Base-by-base conservation (phyloP, 176 grass and related monocot genomes). In the Miscanthus lutarioriparius region DNA sequence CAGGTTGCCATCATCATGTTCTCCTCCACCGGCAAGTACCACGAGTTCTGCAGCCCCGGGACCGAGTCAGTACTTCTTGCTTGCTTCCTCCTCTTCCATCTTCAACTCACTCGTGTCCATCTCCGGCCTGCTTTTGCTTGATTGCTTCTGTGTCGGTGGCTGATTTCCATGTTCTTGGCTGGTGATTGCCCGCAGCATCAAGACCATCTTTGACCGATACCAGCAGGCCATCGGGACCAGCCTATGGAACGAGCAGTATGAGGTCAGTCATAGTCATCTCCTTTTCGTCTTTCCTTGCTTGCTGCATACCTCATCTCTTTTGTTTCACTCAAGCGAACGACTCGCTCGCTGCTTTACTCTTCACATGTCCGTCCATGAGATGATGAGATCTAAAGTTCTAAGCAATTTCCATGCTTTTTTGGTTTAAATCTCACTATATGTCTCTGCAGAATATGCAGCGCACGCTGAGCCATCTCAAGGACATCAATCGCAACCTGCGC, bases 1-100 rank as follows among this genome's bases (percentile, higher is more conserved):
- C 87, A 99, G 86, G 92, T 99, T 58, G 71, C 93, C 65, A 93
- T 99, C 87, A 91, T 99, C 86, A 96, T 99, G 93, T 96, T 99
- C 89, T 99, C 96, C 64, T 86, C 80, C 91, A 96, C 96, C 83
- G 88, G 90, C 74, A 99, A 99, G 89, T 88, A 90, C 88, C 92
- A 94, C 85, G 93, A 99, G 80, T 99, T 94, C 87, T 88, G 90
- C 93, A 96, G 96, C 93, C 74, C 93, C 0, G 87, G 80, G 25
- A 92, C 93, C 58, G 90, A 96, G 96, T 98, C 61, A 71, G 79
- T 48, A 1, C 23, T 45, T 0, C 11, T 15, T 25, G 22, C 6
- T 26, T 45, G 10, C 41, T 44, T 48, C 45, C 13, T 48, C 45
- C 13, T 48, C 48, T 48, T 48, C 11, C 11, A 45, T 12, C 28